These are phyloP conservation scores for Niebla homalea DNA, from an alignment of 495 filamentous ascomycete genomes.

Conservation along the genomic window DNA sequence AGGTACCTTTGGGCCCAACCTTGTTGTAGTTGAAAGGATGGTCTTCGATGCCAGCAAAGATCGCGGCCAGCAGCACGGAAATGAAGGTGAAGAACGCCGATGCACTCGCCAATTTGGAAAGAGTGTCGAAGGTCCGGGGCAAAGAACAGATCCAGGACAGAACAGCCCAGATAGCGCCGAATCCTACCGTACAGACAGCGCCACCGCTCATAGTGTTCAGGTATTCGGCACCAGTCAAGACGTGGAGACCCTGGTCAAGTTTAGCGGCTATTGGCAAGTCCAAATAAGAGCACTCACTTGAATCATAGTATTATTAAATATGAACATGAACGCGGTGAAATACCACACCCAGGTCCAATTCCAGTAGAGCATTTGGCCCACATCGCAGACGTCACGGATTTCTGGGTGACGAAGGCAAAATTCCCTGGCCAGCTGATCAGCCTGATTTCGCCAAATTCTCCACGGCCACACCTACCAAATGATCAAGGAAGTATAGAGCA, in stretches of 20 bases:
- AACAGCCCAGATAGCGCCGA: conserved; percentile 52
- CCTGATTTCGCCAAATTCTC: background rate
- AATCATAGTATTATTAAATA: conserved; percentile 85
- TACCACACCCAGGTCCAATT: conserved; percentile 68
- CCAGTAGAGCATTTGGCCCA: conserved; percentile 81
- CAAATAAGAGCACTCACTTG: conserved; percentile 29
- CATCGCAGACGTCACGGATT: conserved; percentile 79
- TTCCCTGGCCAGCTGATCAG: conserved; percentile 35
- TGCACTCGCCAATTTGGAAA: conserved; percentile 60
- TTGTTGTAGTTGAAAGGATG: conserved; percentile 51
- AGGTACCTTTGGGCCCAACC: conserved; percentile 17
- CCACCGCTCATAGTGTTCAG: conserved; percentile 68
- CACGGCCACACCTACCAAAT: conserved; percentile 44
- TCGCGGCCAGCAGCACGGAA: conserved; percentile 65
- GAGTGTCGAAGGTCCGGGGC: conserved; percentile 64
- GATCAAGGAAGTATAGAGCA: conserved; percentile 75
- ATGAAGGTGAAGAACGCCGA: conserved; percentile 78
- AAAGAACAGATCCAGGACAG: conserved; percentile 65
- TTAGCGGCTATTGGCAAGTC: background rate
- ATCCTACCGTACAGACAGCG: conserved; percentile 57
- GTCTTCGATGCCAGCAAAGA: conserved; percentile 60
- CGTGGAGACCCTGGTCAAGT: conserved; percentile 50
- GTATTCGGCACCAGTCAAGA: conserved; percentile 66
- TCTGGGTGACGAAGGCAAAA: conserved; percentile 81
- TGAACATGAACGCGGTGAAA: conserved; percentile 73